Evolutionary conservation across 345 rosid species (phyloP).

Genomic region (Erysimum cheiranthoides): DNA sequence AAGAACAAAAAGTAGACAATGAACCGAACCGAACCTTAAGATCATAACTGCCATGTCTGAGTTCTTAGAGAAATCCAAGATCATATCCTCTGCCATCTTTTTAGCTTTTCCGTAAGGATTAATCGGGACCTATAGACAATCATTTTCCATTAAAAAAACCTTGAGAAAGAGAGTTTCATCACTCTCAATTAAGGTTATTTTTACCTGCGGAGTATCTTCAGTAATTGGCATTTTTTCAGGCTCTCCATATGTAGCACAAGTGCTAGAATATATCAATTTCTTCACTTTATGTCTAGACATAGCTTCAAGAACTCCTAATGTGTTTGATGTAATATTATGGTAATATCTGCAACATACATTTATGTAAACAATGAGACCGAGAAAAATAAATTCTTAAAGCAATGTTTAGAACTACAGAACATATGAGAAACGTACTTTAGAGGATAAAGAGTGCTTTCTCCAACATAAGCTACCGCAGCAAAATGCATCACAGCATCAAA

Average conservation of each 20-base stretch:
- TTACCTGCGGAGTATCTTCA: conserved; percentile 88
- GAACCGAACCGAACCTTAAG: conserved; percentile 64
- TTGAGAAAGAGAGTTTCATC: too few relatives aligned
- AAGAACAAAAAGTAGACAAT: neutral
- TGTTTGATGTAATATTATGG: conserved; percentile 96
- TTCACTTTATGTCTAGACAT: conserved; percentile 84
- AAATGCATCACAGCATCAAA: conserved; percentile 99
- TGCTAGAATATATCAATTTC: conserved; percentile 92
- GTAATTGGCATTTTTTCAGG: conserved; percentile 98
- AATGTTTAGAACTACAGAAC: neutral
- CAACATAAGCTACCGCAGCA: conserved; percentile 99
- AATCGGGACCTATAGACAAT: conserved; percentile 63
- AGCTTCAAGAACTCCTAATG: conserved; percentile 86
- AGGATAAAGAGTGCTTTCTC: conserved; percentile 96
- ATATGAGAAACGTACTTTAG: conserved; percentile 61
- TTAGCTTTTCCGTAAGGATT: conserved; percentile 99
- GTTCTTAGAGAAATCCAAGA: conserved; percentile 88
- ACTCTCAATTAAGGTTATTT: neutral
- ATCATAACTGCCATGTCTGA: conserved; percentile 97
- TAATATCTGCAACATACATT: conserved; percentile 67
- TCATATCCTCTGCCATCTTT: conserved; percentile 98
- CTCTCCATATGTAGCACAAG: conserved; percentile 99
- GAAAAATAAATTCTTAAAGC: neutral
- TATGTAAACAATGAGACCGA: conserved; percentile 20
- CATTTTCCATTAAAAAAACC: neutral